Evolutionary conservation across 2,329 filamentous ascomycete genomes (phyloP).

Genomic region (Cytospora paraplurivora): DNA sequence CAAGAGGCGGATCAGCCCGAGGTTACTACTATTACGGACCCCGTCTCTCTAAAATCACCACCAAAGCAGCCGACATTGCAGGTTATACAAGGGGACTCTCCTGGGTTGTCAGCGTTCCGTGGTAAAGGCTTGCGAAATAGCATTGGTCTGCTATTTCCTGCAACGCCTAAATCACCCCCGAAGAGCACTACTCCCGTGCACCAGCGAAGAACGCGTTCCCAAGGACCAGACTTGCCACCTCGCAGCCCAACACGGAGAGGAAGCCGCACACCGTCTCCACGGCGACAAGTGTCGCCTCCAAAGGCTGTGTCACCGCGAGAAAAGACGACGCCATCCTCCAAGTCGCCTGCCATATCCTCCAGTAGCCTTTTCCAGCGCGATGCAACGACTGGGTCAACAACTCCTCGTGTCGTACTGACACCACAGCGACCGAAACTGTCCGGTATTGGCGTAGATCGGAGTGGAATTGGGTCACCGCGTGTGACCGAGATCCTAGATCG

Average conservation of each 20-base stretch:
- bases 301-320: constrained; percentile 15
- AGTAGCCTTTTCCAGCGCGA: constrained; percentile 57
- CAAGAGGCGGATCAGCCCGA: constrained; percentile 56
- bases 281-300: constrained; percentile 4
- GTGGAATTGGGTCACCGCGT: constrained; percentile 74
- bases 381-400: constrained; percentile 55
- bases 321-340: constrained; percentile 32
- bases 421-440: constrained; percentile 63
- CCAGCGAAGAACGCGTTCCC: constrained; percentile 24
- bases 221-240: constrained; percentile 26
- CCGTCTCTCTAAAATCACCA: constrained; percentile 42
- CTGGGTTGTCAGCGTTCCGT: constrained; percentile 56
- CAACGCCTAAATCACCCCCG: constrained; percentile 40
- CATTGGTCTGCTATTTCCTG: constrained; percentile 44
- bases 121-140: constrained; percentile 54
- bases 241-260: constrained; percentile 20
- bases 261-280: constrained; percentile 36
- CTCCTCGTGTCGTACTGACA: constrained; percentile 65
- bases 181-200: constrained; percentile 24
- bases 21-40: constrained; percentile 45
- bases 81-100: constrained; percentile 51
- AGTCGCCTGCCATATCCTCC: constrained; percentile 36
- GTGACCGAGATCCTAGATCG: constrained; percentile 72
- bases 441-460: constrained; percentile 68
- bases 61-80: constrained; percentile 35